phyloP scores from a whole-genome alignment of 768 basidiomycete species.

The Termitomyces sp. region DNA sequence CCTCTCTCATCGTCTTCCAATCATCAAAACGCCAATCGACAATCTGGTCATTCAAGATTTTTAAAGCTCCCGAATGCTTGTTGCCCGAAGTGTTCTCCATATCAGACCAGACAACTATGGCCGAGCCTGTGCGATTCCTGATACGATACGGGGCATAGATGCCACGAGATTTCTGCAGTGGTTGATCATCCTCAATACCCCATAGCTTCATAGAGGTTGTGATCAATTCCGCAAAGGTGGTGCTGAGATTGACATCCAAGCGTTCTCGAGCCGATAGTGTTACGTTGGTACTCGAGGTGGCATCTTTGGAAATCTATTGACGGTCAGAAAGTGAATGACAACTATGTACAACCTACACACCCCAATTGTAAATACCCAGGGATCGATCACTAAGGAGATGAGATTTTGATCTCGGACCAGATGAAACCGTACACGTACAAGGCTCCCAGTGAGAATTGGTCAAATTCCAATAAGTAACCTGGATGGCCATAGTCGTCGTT shows the following conservation, averaged over 20 bases:
- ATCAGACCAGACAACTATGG: constrained; percentile 84
- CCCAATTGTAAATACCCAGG: constrained; percentile 81
- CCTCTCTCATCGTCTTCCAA: constrained; percentile 91
- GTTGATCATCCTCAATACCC: constrained; percentile 66
- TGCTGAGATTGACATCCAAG: constrained; percentile 86
- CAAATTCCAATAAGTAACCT: constrained; percentile 94
- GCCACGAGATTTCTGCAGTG: constrained; percentile 75
- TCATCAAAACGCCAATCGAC: constrained; percentile 98
- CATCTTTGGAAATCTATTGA: constrained; percentile 49
- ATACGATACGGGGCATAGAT: constrained; percentile 92
- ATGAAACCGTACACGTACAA: constrained; percentile 33
- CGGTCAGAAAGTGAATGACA: not conserved
- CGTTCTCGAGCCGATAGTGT: constrained; percentile 72
- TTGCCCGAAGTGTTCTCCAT: constrained; percentile 44
- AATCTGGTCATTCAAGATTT: constrained; percentile 67
- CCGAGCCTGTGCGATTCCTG: constrained; percentile 84
- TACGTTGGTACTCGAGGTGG: constrained; percentile 48
- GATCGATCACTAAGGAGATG: constrained; percentile 74
- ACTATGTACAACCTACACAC: constrained; percentile 28
- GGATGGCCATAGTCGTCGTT: constrained; percentile 71
- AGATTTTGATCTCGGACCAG: not conserved
- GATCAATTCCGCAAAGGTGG: constrained; percentile 83
- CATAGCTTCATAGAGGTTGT: constrained; percentile 68
- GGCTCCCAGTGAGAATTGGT: constrained; percentile 99
- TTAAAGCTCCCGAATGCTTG: constrained; percentile 45